Conservation (phyloP, 768 basidiomycete species). For the Termitomyces sp. region DNA sequence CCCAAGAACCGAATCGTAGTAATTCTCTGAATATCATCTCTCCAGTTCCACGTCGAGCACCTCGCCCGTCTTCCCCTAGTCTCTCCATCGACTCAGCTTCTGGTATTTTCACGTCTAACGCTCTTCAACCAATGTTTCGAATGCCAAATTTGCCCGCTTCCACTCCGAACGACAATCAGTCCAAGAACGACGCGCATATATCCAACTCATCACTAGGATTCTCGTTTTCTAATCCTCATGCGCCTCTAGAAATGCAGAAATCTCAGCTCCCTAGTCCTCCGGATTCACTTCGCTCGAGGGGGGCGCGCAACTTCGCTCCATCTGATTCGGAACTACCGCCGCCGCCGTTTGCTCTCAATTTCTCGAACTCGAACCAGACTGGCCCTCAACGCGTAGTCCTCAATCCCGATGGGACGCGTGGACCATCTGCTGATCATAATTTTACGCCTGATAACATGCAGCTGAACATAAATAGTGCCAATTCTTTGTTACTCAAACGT, state of each 20-base stretch:
- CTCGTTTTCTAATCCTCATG: constrained; percentile 11
- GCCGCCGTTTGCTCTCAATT: constrained; percentile 10
- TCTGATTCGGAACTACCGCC: not conserved
- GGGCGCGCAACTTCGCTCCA: not conserved
- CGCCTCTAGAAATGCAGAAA: not conserved
- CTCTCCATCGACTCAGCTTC: constrained; percentile 15
- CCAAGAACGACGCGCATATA: constrained; percentile 19
- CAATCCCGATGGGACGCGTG: constrained; percentile 11
- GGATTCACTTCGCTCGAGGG: constrained; percentile 5
- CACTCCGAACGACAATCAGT: not conserved
- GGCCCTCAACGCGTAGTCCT: constrained; percentile 17
- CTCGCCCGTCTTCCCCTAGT: constrained; percentile 12
- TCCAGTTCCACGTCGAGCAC: constrained; percentile 20
- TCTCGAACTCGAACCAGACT: constrained; percentile 11
- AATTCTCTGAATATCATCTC: constrained; percentile 17
- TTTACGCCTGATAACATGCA: not conserved
- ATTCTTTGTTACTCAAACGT: constrained; percentile 4
- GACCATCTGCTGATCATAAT: not conserved
- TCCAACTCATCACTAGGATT: constrained; percentile 11
- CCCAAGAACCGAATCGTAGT: not conserved
- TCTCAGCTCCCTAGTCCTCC: constrained; percentile 16
- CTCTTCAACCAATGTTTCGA: constrained; percentile 10
- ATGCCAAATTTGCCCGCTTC: constrained; percentile 11
- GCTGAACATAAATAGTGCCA: constrained; percentile 1
- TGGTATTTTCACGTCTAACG: constrained; percentile 16